Evolutionary conservation across 352 stramenopile species (phyloP), one percentile per base, ranked within the genome.

Genomic region (Globisporangium cederbergense): DNA sequence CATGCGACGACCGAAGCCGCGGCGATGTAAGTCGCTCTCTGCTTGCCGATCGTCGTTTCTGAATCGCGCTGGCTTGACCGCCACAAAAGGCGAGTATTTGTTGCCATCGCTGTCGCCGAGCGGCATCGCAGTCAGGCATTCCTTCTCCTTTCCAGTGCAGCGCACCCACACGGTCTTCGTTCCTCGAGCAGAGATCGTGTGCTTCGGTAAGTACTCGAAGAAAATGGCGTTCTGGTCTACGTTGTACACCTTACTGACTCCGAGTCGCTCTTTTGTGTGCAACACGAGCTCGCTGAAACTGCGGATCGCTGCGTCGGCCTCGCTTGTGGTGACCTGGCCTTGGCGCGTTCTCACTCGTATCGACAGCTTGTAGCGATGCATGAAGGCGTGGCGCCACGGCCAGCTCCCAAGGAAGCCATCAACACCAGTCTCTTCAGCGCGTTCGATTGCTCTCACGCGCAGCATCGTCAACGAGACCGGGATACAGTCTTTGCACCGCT

Each of bases 121-220:
- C n/a, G 36, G 9, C 47, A 53, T 53, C 10, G 22, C 47, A 3
- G 22, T 34, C 8, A 53, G 20, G 10, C 20, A 3, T 34, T 34
- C 10, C 47, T 36, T 53, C 22, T 53, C 47, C 3, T 53, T 53
- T n/a, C 20, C 20, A 53, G 47, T 3, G 46, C 46, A 32, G 7
- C 20, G 47, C 47, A 53, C 47, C 47, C 47, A 53, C 20, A n/a
- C 47, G 3, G 22, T 53, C 50, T 56, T 42, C 28, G 16, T 42
- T 42, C 50, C 50, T 56, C 7, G 28, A 16, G 50, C 28, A 16
- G 28, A 42, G 25, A 42, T 42, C 28, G 50, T 56, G 28, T 56
- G 28, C 50, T 56, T 42, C 50, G 16, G 50, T 56, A 56, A 56
- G 28, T 56, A 57, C 16, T 57, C 50, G 28, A 57, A 57, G 9